Evolutionary conservation across 2,329 filamentous ascomycete species (phyloP).

Genomic region (Coniella lustricola): DNA sequence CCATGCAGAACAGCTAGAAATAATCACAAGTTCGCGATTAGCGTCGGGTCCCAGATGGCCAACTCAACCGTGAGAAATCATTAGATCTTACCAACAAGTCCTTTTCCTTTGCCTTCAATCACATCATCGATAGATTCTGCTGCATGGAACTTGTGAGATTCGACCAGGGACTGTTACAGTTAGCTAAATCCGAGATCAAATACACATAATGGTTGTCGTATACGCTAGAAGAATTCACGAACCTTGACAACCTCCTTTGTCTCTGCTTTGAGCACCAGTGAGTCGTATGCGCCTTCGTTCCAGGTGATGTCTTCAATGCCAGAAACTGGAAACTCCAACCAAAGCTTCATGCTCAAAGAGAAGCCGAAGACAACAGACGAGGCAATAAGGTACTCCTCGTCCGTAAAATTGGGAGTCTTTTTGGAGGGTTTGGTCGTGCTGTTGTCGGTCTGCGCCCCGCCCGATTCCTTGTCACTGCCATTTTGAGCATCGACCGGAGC

Average conservation of each 20-base stretch:
- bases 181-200: background rate
- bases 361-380: conserved; percentile 83
- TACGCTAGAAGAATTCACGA: conserved; percentile 5
- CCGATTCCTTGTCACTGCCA: conserved; percentile 13
- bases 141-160: conserved; percentile 76
- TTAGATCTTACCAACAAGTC: conserved; percentile 55
- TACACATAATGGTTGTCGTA: background rate
- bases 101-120: conserved; percentile 78
- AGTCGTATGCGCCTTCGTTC: conserved; percentile 78
- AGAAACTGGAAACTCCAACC: conserved; percentile 81
- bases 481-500: conserved; percentile 40
- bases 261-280: conserved; percentile 61
- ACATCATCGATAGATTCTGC: conserved; percentile 78
- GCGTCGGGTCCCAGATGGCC: too few species aligned
- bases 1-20: conserved; percentile 63
- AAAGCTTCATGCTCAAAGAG: conserved; percentile 79
- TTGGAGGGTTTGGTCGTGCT: conserved; percentile 25
- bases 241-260: conserved; percentile 61
- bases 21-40: conserved; percentile 7
- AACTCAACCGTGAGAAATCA: too few species aligned
- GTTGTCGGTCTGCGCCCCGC: conserved; percentile 19
- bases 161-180: conserved; percentile 58
- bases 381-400: conserved; percentile 78
- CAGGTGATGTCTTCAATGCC: conserved; percentile 74
- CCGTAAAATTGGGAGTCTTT: conserved; percentile 53